phyloP scores from a whole-genome alignment of 2,329 filamentous ascomycete genomes.

The Raffaelea arxii region DNA sequence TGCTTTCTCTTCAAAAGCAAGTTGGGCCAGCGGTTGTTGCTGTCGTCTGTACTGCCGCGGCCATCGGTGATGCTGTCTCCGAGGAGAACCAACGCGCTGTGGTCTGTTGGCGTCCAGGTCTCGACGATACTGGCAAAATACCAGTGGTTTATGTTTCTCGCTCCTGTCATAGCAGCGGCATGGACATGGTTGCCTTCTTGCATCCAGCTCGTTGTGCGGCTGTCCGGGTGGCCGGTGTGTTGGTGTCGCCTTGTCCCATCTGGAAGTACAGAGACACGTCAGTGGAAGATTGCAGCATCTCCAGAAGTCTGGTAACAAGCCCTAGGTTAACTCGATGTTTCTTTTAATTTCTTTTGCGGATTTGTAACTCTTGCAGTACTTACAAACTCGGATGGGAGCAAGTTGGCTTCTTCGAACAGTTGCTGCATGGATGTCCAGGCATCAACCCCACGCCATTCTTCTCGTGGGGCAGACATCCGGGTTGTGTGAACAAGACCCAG shows the following conservation, averaged over 20 bases:
- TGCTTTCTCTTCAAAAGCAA: conserved; percentile 41
- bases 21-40: conserved; percentile 35
- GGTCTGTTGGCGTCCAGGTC: conserved; percentile 32
- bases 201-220: conserved; percentile 52
- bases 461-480: no score
- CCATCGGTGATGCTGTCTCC: conserved; percentile 62
- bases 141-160: conserved; percentile 29
- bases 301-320: no score
- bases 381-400: conserved; percentile 52
- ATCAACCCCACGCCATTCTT: conserved; percentile 48
- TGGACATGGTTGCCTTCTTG: conserved; percentile 46
- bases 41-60: conserved; percentile 47
- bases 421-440: conserved; percentile 60
- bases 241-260: conserved; percentile 43
- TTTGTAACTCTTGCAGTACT: no score
- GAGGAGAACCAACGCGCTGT: conserved; percentile 42
- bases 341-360: no score
- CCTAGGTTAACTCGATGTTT: no score
- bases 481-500: no score
- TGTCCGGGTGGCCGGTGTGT: conserved; percentile 55
- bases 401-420: conserved; percentile 50
- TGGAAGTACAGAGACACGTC: conserved; percentile 51
- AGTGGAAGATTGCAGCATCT: no score
- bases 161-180: conserved; percentile 33
- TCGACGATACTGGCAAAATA: conserved; percentile 52